Conservation (phyloP, 1,284 basidiomycete species). For the Heterobasidion occidentale region DNA sequence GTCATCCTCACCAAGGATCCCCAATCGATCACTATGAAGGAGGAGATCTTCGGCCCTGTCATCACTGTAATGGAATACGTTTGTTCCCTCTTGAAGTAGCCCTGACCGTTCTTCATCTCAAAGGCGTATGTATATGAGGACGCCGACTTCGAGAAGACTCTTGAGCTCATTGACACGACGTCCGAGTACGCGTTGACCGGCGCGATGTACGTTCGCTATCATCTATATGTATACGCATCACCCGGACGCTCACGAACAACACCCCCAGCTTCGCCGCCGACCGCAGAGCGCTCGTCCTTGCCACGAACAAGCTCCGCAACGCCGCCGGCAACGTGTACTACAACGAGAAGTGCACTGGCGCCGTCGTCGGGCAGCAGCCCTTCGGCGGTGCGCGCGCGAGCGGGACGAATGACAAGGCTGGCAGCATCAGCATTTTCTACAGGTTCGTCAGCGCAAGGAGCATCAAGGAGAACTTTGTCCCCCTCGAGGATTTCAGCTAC, state of each 20-base stretch:
- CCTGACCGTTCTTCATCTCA: background rate
- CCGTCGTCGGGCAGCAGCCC: constrained; percentile 93
- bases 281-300: constrained; percentile 68
- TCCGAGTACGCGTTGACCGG: constrained; percentile 91
- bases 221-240: background rate
- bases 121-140: constrained; percentile 85
- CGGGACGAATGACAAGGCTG: constrained; percentile 98
- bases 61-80: constrained; percentile 57
- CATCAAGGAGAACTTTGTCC: constrained; percentile 95
- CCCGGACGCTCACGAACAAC: background rate
- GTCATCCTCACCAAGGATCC: constrained; percentile 94
- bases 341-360: constrained; percentile 95
- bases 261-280: constrained; percentile 68
- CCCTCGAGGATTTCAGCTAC: constrained; percentile 71
- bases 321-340: constrained; percentile 90
- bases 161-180: constrained; percentile 82
- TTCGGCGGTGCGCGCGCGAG: constrained; percentile 92
- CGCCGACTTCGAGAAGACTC: constrained; percentile 76
- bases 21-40: constrained; percentile 83
- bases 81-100: background rate
- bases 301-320: constrained; percentile 77
- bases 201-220: constrained; percentile 54
- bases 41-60: constrained; percentile 98
- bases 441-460: constrained; percentile 85
- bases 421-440: constrained; percentile 86